phyloP scores from a whole-genome alignment of 1,284 basidiomycete genomes.

The Papiliotrema fonsecae region DNA sequence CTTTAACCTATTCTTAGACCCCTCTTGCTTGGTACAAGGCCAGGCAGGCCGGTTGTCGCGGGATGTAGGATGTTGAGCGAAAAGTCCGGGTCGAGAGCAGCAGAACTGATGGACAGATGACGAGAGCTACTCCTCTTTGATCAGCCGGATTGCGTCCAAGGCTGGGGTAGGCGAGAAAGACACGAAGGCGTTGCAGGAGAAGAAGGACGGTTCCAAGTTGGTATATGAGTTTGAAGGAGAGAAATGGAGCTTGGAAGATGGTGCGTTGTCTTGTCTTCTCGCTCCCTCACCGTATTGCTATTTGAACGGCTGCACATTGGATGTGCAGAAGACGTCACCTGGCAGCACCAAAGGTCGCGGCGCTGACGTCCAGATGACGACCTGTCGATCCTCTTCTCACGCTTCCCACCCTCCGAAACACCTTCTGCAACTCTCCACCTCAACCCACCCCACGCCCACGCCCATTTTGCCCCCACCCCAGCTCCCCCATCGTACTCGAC shows the following conservation, averaged over 20 bases:
- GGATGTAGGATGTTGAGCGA: too few relatives aligned
- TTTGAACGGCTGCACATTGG: background rate
- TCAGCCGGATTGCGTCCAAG: conserved; percentile 33
- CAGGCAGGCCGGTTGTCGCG: too few relatives aligned
- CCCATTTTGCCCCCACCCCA: conserved; percentile 14
- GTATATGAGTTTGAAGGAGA: conserved; percentile 46
- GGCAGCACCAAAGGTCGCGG: too few relatives aligned
- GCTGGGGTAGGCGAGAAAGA: conserved; percentile 21
- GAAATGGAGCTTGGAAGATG: conserved; percentile 45
- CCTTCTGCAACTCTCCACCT: conserved; percentile 41
- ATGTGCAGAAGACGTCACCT: too few relatives aligned
- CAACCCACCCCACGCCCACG: conserved; percentile 22
- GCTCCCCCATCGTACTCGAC: conserved; percentile 20
- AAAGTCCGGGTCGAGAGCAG: too few relatives aligned
- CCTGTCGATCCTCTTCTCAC: conserved; percentile 41
- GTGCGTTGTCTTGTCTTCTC: conserved; percentile 25
- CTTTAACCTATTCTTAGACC: too few relatives aligned
- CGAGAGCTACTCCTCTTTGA: conserved; percentile 26
- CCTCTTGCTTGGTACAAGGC: too few relatives aligned
- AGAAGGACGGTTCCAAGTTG: conserved; percentile 31
- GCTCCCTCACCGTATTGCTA: background rate
- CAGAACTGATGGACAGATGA: conserved; percentile 32
- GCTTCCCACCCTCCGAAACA: conserved; percentile 32
- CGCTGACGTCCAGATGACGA: conserved; percentile 41
- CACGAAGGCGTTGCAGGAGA: conserved; percentile 15